Percentiles rank a stretch among this genome's conserved stretches.
phyloP scores from a whole-genome alignment of 257 asterid genomes.

The Knoxia roxburghii region DNA sequence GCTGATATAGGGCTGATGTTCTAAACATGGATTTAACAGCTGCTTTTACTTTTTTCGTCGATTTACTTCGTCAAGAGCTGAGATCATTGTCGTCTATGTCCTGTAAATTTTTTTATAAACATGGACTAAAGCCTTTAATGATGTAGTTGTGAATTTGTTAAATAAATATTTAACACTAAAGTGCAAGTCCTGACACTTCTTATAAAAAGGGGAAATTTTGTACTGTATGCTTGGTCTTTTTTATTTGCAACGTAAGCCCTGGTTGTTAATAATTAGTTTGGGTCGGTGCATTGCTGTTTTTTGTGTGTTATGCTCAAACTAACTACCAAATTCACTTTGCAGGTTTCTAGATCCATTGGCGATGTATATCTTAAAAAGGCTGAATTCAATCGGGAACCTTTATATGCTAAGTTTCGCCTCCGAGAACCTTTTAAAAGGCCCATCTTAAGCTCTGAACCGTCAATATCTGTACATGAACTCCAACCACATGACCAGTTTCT shows the following conservation, averaged over 20 bases:
- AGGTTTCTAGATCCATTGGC: constrained; percentile 50
- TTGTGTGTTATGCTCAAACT: not conserved
- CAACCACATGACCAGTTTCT: constrained; percentile 43
- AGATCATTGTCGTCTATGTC: not conserved
- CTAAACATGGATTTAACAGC: not conserved
- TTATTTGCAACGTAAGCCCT: not conserved
- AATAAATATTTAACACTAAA: too few species aligned
- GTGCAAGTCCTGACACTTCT: too few species aligned
- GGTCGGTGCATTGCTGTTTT: not conserved
- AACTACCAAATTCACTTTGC: constrained; percentile 9
- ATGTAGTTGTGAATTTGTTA: not conserved
- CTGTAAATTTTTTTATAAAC: too few species aligned
- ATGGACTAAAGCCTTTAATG: not conserved
- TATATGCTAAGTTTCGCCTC: constrained; percentile 43
- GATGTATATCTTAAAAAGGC: constrained; percentile 47
- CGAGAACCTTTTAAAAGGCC: constrained; percentile 39
- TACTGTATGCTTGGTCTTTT: not conserved
- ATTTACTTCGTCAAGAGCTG: not conserved
- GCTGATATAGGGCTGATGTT: not conserved
- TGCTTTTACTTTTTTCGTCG: not conserved
- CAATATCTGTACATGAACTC: constrained; percentile 38
- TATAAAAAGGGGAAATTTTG: too few species aligned
- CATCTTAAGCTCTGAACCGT: constrained; percentile 42
- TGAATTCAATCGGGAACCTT: constrained; percentile 44
- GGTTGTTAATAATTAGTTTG: not conserved